These are phyloP conservation scores for Leonotis leonurus DNA, from an alignment of 257 asterid species.

Conservation along the genomic window DNA sequence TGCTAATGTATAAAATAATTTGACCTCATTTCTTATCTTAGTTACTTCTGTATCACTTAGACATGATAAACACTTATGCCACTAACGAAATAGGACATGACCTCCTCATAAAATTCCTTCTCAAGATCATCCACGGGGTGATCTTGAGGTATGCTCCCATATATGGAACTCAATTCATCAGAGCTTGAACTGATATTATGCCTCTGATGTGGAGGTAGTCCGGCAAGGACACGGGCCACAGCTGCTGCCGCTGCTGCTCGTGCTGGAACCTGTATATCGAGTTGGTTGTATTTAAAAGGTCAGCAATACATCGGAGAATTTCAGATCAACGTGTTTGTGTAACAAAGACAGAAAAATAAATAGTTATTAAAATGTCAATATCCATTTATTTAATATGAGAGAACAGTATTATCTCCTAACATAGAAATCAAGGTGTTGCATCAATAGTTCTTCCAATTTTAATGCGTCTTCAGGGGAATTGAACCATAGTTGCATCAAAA, in stretches of 20 bases:
- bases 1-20: neutral
- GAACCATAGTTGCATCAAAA: neutral
- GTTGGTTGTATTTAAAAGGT: constrained; percentile 9
- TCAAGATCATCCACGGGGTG: constrained; percentile 68
- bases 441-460: constrained; percentile 1
- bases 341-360: neutral
- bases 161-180: constrained; percentile 74
- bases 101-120: constrained; percentile 92
- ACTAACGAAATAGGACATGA: constrained; percentile 23
- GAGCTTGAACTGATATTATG: constrained; percentile 72
- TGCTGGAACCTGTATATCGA: constrained; percentile 79
- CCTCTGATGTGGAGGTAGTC: constrained; percentile 90
- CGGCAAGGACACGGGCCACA: constrained; percentile 93
- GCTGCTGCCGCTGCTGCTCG: constrained; percentile 99
- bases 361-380: neutral
- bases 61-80: constrained; percentile 5
- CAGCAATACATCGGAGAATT: neutral
- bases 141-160: constrained; percentile 60
- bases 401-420: neutral
- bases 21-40: neutral
- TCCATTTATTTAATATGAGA: neutral
- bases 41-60: constrained; percentile 1
- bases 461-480: neutral
- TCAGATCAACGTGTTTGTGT: neutral
- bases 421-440: neutral